Base-by-base conservation (phyloP, 148 eudicot species). In the Vaccinium vitisidaea region DNA sequence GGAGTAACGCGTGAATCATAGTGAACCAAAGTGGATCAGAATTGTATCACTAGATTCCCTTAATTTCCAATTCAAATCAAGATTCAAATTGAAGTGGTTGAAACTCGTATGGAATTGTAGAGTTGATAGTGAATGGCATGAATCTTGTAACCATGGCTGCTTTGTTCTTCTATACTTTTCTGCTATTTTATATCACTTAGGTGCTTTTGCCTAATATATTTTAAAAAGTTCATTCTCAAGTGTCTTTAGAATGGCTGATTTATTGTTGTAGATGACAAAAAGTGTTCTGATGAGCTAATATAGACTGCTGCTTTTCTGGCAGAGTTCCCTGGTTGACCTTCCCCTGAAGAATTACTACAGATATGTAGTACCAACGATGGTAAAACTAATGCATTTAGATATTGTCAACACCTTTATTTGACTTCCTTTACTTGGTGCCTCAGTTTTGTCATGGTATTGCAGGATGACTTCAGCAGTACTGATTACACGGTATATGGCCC, bases 271-370 rank as follows among this genome's bases (percentile, higher is more conserved):
- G 74, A 69, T 69, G 18, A 69, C 39, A 69, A 30, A 67, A 69
- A 56, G 80, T 75, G 80, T 48, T 75, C n/a, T 4, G 11, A 39
- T 19, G 58, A 36, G 63, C 67, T 84, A 55, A 80, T 55, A 46
- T 65, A 36, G 39, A 21, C 55, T 53, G 48, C 32, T 50, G 19
- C 56, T 82, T 91, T 79, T 78, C 27, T 91, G 88, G 86, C 99
- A 96, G 99, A 95, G 99, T 90, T 95, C 98, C 69, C 93, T 96
- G 84, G 98, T 91, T 80, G 99, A 96, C 92, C 98, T 96, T 79
- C 99, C 99, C 75, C 85, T 96, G 92, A 96, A 96, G 93, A 96
- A 92, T 83, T 96, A 93, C 90, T 96, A 96, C 93, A 89, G 98
- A 95, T 96, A 93, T 87, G 98, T 96, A 48, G 90, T 90, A 52